phyloP scores from a whole-genome alignment of 2,329 filamentous ascomycete genomes.

The Teratosphaeria nubilosa region DNA sequence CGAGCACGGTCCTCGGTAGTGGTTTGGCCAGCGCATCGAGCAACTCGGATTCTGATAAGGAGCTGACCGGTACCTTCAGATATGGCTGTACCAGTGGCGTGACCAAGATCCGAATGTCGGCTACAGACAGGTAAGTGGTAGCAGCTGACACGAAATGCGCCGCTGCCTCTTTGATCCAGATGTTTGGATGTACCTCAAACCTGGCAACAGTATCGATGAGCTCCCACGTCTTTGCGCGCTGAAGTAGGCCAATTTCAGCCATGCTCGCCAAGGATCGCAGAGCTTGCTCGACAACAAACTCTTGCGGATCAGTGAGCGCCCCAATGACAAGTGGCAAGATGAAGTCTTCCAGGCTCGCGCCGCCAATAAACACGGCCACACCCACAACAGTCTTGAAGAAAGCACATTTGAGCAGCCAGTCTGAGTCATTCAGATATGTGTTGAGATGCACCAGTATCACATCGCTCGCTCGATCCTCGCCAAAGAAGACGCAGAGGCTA shows the following conservation, averaged over 20 bases:
- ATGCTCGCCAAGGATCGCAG: slow-evolving; percentile 80
- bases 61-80: slow-evolving; percentile 60
- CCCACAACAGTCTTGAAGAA: slow-evolving; percentile 95
- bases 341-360: slow-evolving; percentile 83
- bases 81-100: slow-evolving; percentile 73
- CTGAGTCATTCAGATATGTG: slow-evolving; percentile 89
- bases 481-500: slow-evolving; percentile 89
- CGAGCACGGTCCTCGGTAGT: slow-evolving; percentile 67
- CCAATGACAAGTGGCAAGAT: slow-evolving; percentile 94
- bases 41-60: slow-evolving; percentile 61
- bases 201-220: slow-evolving; percentile 71
- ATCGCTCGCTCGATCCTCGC: slow-evolving; percentile 82
- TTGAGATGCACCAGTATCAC: slow-evolving; percentile 94
- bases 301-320: slow-evolving; percentile 83
- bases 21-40: slow-evolving; percentile 78
- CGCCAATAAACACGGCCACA: slow-evolving; percentile 82
- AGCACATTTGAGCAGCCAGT: slow-evolving; percentile 93
- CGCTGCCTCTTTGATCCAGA: slow-evolving; percentile 88
- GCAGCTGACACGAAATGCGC: slow-evolving; percentile 72
- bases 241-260: slow-evolving; percentile 77
- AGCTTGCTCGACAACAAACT: slow-evolving; percentile 86
- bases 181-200: slow-evolving; percentile 86
- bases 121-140: slow-evolving; percentile 62
- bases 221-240: slow-evolving; percentile 76
- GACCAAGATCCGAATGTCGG: slow-evolving; percentile 76